These are phyloP conservation scores for Cladosporium sphaerospermum DNA, from an alignment of 2,329 filamentous ascomycete species.

Conservation along the genomic window DNA sequence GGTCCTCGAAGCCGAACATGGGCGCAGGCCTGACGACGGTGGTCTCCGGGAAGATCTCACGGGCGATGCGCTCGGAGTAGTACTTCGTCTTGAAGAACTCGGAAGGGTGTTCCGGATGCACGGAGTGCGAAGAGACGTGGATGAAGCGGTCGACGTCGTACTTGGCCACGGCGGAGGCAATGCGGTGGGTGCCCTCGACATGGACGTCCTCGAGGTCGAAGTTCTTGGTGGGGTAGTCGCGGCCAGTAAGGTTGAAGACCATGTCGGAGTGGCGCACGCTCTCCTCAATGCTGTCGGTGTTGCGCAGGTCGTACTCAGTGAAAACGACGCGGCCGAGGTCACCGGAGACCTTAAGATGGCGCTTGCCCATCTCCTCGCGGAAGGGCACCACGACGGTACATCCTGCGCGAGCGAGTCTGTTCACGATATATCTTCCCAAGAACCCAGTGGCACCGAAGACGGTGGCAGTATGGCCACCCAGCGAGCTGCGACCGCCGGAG, in stretches of 20 bases:
- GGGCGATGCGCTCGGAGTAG: slow-evolving; percentile 73
- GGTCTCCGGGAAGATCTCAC: slow-evolving; percentile 89
- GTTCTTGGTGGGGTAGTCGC: slow-evolving; percentile 98
- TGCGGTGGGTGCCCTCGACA: slow-evolving; percentile 84
- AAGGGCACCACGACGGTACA: slow-evolving; percentile 90
- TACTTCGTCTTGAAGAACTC: slow-evolving; percentile 92
- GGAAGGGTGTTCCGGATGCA: slow-evolving; percentile 68
- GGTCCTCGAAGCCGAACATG: slow-evolving; percentile 92
- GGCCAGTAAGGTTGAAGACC: slow-evolving; percentile 92
- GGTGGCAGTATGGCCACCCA: slow-evolving; percentile 81
- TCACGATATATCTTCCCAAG: slow-evolving; percentile 94
- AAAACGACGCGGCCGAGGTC: slow-evolving; percentile 87
- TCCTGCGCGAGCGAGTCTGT: slow-evolving; percentile 85
- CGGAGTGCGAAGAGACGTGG: slow-evolving; percentile 93
- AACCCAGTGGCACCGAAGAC: slow-evolving; percentile 97
- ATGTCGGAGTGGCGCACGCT: slow-evolving; percentile 95
- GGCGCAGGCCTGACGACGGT: slow-evolving; percentile 93
- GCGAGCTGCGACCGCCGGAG: slow-evolving; percentile 66
- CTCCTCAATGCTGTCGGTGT: slow-evolving; percentile 92
- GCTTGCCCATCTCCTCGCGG: slow-evolving; percentile 96
- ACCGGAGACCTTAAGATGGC: slow-evolving; percentile 92
- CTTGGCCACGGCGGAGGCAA: slow-evolving; percentile 89
- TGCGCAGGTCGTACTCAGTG: slow-evolving; percentile 89
- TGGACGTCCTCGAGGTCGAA: slow-evolving; percentile 90
- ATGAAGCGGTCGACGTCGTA: slow-evolving; percentile 97